Conservation (phyloP, 768 basidiomycete species). For the Strobilomyces confusus region DNA sequence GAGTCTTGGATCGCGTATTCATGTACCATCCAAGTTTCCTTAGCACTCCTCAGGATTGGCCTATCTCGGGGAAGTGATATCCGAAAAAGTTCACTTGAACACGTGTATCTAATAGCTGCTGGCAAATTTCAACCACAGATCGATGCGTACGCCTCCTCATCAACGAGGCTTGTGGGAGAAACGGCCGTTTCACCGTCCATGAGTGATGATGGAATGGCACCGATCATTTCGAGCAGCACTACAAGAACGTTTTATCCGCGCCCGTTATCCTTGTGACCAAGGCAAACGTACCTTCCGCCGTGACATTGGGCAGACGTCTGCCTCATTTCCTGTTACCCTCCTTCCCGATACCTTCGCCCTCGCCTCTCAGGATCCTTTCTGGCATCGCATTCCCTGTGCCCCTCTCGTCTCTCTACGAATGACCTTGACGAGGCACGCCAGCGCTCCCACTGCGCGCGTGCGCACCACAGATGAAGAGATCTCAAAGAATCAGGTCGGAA, state of each 20-base stretch:
- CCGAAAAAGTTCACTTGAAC: background rate
- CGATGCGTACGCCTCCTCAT: conserved; percentile 5
- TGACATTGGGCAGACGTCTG: background rate
- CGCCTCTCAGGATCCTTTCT: background rate
- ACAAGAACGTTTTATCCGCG: background rate
- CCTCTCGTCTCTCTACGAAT: background rate
- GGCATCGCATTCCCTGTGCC: background rate
- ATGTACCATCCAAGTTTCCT: background rate
- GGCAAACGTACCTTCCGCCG: conserved; percentile 9
- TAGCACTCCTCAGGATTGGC: background rate
- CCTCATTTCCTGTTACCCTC: background rate
- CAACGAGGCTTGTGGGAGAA: conserved; percentile 17
- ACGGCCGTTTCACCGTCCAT: background rate
- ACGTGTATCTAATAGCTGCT: background rate
- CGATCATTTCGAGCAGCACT: conserved; percentile 7
- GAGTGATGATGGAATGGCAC: conserved; percentile 5
- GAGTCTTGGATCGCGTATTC: background rate
- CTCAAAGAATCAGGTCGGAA: conserved; percentile 11
- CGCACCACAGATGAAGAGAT: background rate
- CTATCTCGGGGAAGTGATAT: background rate
- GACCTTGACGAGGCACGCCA: conserved; percentile 4
- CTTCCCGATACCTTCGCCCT: background rate
- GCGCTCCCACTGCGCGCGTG: background rate
- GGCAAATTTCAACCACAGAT: conserved; percentile 2
- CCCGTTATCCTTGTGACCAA: background rate